Base-by-base conservation (phyloP, 2,329 filamentous ascomycete species). In the Colletotrichum spinosum region DNA sequence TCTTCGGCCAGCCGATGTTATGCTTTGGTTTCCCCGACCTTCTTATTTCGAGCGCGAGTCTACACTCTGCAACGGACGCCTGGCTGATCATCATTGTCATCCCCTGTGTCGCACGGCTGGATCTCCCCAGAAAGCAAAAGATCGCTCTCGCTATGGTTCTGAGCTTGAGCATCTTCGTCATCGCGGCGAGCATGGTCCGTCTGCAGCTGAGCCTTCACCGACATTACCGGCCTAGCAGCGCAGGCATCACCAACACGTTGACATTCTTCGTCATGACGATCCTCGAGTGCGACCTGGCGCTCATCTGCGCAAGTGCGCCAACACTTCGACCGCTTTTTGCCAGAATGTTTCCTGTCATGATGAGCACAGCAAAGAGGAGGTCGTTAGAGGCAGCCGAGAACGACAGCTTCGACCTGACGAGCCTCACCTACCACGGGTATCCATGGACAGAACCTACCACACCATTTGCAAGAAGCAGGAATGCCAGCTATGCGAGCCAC, bases 31-130 rank as follows among this genome's bases (percentile, higher is more conserved):
- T 81, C 60, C 77, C 77, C 49, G 76, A 78, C 33, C 75, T 84
- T 12, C 77, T 79, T 38, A 81, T 82, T 71, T 71, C 77, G 25
- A 80, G 79, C 39, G 79, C 81, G 1, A 76, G 72, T 1, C 76
- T 85, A 51, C 83, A 84, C 67, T 81, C 83, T n/a, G 74, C 74
- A 3, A 77, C 83, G 34, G 84, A 85, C 67, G 62, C 79, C 39
- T 76, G 77, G 69, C 76, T 86, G 9, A 75, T 85, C 53, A 55
- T 73, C 2, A 70, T 85, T 5, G 77, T 84, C 0, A 69, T 85
- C 10, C 79, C 80, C 4, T 77, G 76, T 48, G 65, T 84, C 5
- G 67, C 74, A 2, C 69, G 76, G 2, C 74, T 84, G 10, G 73
- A 77, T 8, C 66, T 83, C 10, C 75, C 75, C 12, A 72, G 72